These are phyloP conservation scores for Nothophytophthora sp. DNA, from an alignment of 352 stramenopile genomes.

Conservation along the genomic window DNA sequence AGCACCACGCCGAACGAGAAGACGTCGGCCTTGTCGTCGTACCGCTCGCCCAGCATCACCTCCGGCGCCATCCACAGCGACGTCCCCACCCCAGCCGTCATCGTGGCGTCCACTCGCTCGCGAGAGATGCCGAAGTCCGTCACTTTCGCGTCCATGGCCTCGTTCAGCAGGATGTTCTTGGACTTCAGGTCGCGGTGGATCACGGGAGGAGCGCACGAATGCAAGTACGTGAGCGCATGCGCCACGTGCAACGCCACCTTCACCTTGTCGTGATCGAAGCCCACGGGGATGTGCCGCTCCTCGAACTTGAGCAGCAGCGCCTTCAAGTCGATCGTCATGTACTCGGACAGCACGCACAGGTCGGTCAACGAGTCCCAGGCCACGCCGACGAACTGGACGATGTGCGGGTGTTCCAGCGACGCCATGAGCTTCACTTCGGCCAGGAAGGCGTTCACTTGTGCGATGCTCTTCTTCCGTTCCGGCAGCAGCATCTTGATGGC, in stretches of 20 bases:
- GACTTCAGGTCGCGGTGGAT: conserved; percentile 27
- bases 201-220: conserved; percentile 22
- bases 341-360: conserved; percentile 43
- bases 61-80: conserved; percentile 38
- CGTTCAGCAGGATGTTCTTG: conserved; percentile 25
- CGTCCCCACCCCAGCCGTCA: conserved; percentile 31
- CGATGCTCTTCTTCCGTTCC: conserved; percentile 23
- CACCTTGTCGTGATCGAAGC: conserved; percentile 28
- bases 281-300: conserved; percentile 13
- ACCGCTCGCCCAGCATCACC: conserved; percentile 29
- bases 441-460: conserved; percentile 30
- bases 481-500: conserved; percentile 29
- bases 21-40: conserved; percentile 40
- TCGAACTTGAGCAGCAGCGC: conserved; percentile 28
- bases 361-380: conserved; percentile 44
- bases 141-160: conserved; percentile 23
- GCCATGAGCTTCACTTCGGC: conserved; percentile 29
- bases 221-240: conserved; percentile 36
- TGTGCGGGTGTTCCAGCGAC: conserved; percentile 28
- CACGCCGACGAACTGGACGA: conserved; percentile 48
- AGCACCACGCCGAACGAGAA: conserved; percentile 43
- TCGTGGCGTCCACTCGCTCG: conserved; percentile 22
- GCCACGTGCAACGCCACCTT: conserved; percentile 28
- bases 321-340: conserved; percentile 42
- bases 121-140: conserved; percentile 31